A percentile compares a stretch with the other conserved stretches of the same genome.
Evolutionary conservation across 2,329 filamentous ascomycete genomes (phyloP).

Genomic region (Orbilia blumenaviensis): DNA sequence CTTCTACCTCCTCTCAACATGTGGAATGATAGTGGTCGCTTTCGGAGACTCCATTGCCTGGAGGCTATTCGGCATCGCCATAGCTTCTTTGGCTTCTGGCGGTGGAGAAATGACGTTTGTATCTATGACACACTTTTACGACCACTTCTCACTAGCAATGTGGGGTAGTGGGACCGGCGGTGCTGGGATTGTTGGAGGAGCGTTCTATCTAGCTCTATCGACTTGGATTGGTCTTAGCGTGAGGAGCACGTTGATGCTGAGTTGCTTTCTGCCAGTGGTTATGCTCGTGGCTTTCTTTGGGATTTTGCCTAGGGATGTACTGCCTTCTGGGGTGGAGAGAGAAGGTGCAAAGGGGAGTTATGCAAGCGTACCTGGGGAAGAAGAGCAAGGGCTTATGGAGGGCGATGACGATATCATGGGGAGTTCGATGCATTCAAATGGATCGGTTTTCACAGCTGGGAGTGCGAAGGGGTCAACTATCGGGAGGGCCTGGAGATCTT

Average conservation of each 20-base stretch:
- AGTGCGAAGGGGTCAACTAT: neutral
- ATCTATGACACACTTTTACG: constrained; percentile 91
- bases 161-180: constrained; percentile 95
- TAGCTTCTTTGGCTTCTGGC: constrained; percentile 86
- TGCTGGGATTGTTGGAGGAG: constrained; percentile 85
- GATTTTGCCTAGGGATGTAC: constrained; percentile 74
- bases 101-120: constrained; percentile 91
- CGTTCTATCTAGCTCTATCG: constrained; percentile 85
- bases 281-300: constrained; percentile 90
- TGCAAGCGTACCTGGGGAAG: constrained; percentile 60
- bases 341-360: constrained; percentile 59
- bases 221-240: constrained; percentile 80
- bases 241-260: constrained; percentile 76
- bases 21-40: constrained; percentile 88
- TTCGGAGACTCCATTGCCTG: constrained; percentile 75
- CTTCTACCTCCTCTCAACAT: constrained; percentile 78
- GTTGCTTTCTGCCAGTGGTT: constrained; percentile 78
- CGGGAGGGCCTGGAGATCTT: constrained; percentile 59
- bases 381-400: constrained; percentile 48
- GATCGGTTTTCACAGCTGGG: constrained; percentile 17
- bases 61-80: constrained; percentile 82
- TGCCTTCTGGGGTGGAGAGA: constrained; percentile 63
- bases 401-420: constrained; percentile 42
- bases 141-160: constrained; percentile 81
- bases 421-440: constrained; percentile 25